Evolutionary conservation across 768 basidiomycete species (phyloP).

Genomic region (Lentinula detonsa): DNA sequence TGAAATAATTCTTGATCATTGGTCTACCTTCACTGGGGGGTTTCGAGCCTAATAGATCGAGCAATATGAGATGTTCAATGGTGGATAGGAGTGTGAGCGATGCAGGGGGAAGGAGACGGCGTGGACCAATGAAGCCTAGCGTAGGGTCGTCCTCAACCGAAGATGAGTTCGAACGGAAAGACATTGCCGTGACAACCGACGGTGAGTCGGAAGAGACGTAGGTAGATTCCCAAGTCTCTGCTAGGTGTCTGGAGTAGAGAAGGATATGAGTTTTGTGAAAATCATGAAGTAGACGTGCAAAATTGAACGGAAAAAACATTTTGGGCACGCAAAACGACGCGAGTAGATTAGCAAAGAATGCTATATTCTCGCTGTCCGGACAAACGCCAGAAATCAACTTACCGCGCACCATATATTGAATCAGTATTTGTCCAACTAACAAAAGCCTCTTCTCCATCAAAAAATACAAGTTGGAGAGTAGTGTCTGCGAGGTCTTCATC

Average conservation of each 20-base stretch:
- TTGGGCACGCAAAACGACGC: neutral
- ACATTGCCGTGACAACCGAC: neutral
- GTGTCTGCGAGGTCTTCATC: constrained; percentile 79
- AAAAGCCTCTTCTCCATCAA: constrained; percentile 98
- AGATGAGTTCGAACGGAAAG: constrained; percentile 17
- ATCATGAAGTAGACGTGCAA: too few relatives aligned
- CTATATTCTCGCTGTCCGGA: neutral
- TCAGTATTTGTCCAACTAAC: constrained; percentile 83
- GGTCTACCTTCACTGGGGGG: constrained; percentile 34
- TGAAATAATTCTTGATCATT: constrained; percentile 71
- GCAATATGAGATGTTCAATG: constrained; percentile 87
- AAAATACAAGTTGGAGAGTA: constrained; percentile 89
- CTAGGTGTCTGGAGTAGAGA: constrained; percentile 63
- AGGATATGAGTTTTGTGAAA: neutral
- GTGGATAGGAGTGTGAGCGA: constrained; percentile 55
- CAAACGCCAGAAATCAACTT: constrained; percentile 6
- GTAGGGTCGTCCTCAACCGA: neutral
- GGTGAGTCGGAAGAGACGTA: constrained; percentile 50
- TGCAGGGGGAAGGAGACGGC: constrained; percentile 37
- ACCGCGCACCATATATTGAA: constrained; percentile 95
- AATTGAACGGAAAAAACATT: too few relatives aligned
- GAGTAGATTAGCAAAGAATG: too few relatives aligned
- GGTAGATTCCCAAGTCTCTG: constrained; percentile 73
- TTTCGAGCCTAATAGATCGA: constrained; percentile 84
- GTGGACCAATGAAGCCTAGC: neutral